Base-by-base conservation (phyloP, 768 basidiomycete genomes). In the Amanita rubescens region DNA sequence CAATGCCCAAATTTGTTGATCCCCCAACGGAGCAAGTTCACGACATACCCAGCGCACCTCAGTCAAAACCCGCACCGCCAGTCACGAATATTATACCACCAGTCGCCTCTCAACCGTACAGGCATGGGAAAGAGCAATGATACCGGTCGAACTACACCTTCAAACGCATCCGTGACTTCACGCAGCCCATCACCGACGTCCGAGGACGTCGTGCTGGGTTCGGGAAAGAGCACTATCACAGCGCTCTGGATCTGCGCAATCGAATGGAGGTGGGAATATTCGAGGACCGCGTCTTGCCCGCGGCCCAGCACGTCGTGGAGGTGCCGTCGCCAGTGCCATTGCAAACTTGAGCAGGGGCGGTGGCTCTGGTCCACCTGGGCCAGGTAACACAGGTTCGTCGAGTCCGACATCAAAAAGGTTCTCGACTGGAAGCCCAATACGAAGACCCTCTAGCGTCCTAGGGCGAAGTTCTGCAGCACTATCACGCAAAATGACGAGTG, bases 401-500 rank as follows among this genome's bases (percentile, higher is more conserved):
- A 71, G 74, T 43, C 66, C 71, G 2, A 68, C 63, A 45, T 61
- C 69, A 42, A 81, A 77, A 61, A 70, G 80, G 53, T 57, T 79
- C 38, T 79, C 78, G 37, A 76, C 54, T 11, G 44, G 38, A 11
- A 66, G 65, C 25, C 61, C 59, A 10, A 73, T 69, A 20, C 66
- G 71, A 51, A 63, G 72, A 51, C 73, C 76, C 15, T 74, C 73
- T 43, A 80, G 73, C 57, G 71, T 77, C 34, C 62, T 78, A 5
- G 77, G 79, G n/a, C 69, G 78, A n/a, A n/a, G n/a, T 57, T 68
- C 72, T 27, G 71, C 75, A 34, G 74, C 76, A 27, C 75, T 84
- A 51, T 83, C 86, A 50, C 78, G 87, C 62, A 77, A 87, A 65
- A 89, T 87, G 84, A 86, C 84, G 38, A 87, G 85, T 62, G 88